Percentiles rank a stretch among this genome's conserved stretches.
phyloP scores from a whole-genome alignment of 768 basidiomycete species.

The Serendipita sp. region DNA sequence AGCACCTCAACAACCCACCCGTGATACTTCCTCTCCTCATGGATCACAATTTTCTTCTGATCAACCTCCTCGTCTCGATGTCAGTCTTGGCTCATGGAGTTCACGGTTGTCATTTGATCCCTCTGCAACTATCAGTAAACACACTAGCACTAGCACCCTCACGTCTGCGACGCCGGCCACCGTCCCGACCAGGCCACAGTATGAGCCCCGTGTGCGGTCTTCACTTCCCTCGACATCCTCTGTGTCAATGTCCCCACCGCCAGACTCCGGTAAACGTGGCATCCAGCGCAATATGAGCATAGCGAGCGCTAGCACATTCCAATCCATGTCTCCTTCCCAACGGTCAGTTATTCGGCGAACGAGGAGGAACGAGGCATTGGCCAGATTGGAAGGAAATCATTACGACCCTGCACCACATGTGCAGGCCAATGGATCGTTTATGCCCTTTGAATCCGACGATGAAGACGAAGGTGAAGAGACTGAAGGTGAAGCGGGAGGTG shows the following conservation, averaged over 20 bases:
- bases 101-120: conserved; percentile 3
- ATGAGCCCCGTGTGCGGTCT: conserved; percentile 4
- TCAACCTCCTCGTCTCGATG: neutral
- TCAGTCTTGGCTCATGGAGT: neutral
- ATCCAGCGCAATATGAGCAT: neutral
- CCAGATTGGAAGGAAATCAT: neutral
- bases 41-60: neutral
- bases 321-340: neutral
- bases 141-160: neutral
- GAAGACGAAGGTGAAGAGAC: neutral
- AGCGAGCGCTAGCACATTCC: neutral
- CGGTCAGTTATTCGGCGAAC: neutral
- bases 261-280: neutral
- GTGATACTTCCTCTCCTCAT: neutral
- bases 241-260: neutral
- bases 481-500: neutral
- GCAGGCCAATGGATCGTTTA: neutral
- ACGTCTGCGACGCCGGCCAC: neutral
- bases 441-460: conserved; percentile 5
- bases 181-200: neutral
- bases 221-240: neutral
- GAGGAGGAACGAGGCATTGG: neutral
- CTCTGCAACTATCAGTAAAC: neutral
- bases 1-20: neutral
- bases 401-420: neutral